These are phyloP conservation scores for Chlorella sp. DNA, from an alignment of 139 green algal genomes.

Conservation along the genomic window DNA sequence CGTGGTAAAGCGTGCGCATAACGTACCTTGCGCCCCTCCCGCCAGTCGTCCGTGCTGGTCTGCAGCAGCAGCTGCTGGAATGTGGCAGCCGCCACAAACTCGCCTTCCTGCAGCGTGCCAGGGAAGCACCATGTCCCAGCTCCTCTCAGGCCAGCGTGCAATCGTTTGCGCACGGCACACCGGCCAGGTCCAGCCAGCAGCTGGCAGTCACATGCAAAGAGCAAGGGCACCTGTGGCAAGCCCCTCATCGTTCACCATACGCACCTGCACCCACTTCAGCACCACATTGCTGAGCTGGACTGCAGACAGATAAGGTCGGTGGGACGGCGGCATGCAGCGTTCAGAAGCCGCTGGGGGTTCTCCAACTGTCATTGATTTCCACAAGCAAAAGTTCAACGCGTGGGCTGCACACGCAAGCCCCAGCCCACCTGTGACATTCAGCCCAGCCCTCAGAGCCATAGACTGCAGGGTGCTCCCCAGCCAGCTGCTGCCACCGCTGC, in stretches of 20 bases:
- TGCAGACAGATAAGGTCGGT: neutral
- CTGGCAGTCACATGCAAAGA: no score
- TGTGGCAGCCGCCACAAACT: conserved; percentile 38
- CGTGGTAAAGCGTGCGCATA: neutral
- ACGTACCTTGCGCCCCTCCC: conserved; percentile 17
- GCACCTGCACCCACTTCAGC: conserved; percentile 40
- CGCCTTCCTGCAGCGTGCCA: neutral
- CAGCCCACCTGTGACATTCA: conserved; percentile 44
- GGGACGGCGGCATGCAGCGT: neutral
- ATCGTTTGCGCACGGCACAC: no score
- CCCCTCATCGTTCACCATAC: no score
- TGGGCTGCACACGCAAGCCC: neutral
- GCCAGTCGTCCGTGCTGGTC: conserved; percentile 44
- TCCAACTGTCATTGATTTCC: no score
- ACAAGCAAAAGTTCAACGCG: no score
- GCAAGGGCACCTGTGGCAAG: no score
- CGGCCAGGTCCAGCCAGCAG: no score
- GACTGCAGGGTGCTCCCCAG: conserved; percentile 42
- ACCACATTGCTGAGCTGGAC: conserved; percentile 60
- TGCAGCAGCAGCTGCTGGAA: conserved; percentile 43
- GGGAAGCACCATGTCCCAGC: no score
- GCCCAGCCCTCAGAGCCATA: conserved; percentile 47
- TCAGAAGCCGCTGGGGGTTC: no score
- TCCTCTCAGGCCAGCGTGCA: no score
- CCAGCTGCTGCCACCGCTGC: conserved; percentile 28